These are phyloP conservation scores for Wallacemonas sp. DNA, from an alignment of 208 protist genomes.

Conservation along the genomic window DNA sequence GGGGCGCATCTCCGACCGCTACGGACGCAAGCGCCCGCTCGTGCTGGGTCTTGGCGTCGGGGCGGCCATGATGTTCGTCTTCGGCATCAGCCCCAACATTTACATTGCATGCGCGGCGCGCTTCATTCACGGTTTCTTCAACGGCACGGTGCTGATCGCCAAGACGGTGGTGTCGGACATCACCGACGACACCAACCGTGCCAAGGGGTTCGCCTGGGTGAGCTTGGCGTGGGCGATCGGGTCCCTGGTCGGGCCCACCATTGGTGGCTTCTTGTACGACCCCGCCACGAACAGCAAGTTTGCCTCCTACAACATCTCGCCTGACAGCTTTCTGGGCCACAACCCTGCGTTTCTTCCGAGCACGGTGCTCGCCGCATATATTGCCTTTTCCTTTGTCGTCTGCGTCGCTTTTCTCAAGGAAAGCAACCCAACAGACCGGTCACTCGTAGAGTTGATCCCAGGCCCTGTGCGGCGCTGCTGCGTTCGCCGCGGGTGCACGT, in stretches of 20 bases:
- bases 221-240: conserved; percentile 74
- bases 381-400: conserved; percentile 1
- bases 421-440: conserved; percentile 8
- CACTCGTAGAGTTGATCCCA: conserved; percentile 5
- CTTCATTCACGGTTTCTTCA: conserved; percentile 39
- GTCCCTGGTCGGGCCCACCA: conserved; percentile 27
- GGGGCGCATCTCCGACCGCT: conserved; percentile 30
- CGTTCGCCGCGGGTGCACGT: not conserved
- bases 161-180: conserved; percentile 45
- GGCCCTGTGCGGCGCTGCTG: not conserved
- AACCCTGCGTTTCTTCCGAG: conserved; percentile 16
- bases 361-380: conserved; percentile 9
- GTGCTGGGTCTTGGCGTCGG: conserved; percentile 27
- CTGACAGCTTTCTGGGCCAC: conserved; percentile 16
- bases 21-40: conserved; percentile 33
- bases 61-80: conserved; percentile 26
- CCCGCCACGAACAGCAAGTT: conserved; percentile 23
- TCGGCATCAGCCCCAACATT: conserved; percentile 40
- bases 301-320: conserved; percentile 27
- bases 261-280: conserved; percentile 43
- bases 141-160: conserved; percentile 40
- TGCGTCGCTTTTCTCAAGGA: conserved; percentile 11
- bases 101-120: conserved; percentile 31
- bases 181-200: conserved; percentile 34
- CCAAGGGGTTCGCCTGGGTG: conserved; percentile 93